Base-by-base conservation (phyloP, 768 basidiomycete species). In the Suillus cothurnatus region DNA sequence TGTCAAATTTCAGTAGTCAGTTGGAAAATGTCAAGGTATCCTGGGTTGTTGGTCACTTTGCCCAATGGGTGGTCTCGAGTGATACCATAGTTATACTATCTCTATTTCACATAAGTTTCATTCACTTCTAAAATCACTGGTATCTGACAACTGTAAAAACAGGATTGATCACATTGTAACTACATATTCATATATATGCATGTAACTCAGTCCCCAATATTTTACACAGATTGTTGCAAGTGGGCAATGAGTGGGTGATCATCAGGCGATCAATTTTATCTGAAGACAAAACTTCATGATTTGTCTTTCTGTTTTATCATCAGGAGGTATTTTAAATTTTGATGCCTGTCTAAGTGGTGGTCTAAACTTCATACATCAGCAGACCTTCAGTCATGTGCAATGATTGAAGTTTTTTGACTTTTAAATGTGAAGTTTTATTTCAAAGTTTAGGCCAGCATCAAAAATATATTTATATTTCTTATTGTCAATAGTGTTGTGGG, bases 301-400 rank as follows among this genome's bases (percentile, higher is more conserved):
- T 49, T 49, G 7, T 49, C 2, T 49, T 49, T 23, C 15, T 14
- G 2, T 49, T 49, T 49, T 0, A 49, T 49, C 1, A 0, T 26
- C 49, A 49, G 49, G 49, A 1, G 14, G 2, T 26, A 49, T 23
- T 49, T 49, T 15, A 3, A 49, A 49, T 49, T 26, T 49, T 26
- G 15, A 49, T 2, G 23, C 49, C 23, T 1, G 1, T 26, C 23
- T 49, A 49, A 49, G 3, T 2, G 49, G 2, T 6, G 49, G 65
- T 55, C 17, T 64, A 36, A 38, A 38, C 26, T 49, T 56, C 17
- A 60, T 69, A 28, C 50, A 28, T 52, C 15, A 52, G 50, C 50
- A 52, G 26, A 0, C 1, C 1, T 52, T 52, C 6, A 52, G 50
- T 52, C 50, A 52, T 28, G 3, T 52, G 50, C 6, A 0, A 52